Evolutionary conservation across 148 eudicot species (phyloP), one percentile per base, ranked within the genome.

Genomic region (Nepenthes mirabilis): DNA sequence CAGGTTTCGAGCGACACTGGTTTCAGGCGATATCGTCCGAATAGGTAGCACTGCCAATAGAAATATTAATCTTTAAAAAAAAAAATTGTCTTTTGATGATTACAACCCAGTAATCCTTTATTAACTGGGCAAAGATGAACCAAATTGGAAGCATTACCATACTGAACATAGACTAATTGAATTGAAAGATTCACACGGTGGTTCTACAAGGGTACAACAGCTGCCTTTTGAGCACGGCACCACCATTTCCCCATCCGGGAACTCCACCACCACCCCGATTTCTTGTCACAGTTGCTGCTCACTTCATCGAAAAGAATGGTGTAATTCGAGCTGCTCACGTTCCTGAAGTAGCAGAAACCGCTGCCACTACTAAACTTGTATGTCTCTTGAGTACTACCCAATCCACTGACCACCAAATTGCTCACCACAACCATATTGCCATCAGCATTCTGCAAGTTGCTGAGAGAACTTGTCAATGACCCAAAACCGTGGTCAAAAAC

Each of bases 261-360:
- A 8, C 45, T 40, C 8, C 4, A 40, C 45, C 8, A 0, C 4
- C 6, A 40, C 6, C 45, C 52, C 14, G 52, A 49, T 49, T 49
- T n/a, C 52, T 49, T 57, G 59, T 56, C 67, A 61, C 97, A 90
- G 49, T 62, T 67, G 57, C 64, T 50, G 70, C 69, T 68, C 63
- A 60, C 85, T 47, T 80, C 56, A 69, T 91, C 95, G 33, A 79
- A 66, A 52, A 83, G 54, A 72, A 91, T 78, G n/a, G 87, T 83
- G 72, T 84, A 84, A 59, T 91, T 91, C 5, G 79, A 84, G 75
- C 87, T 76, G 63, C 85, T 76, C 23, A 91, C 74, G 59, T 79
- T 74, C 79, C 97, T 79, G 53, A 68, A 69, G 66, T 87, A 91
- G 67, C 95, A 87, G 11, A 34, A 68, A 2, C 49, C 59, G 1